These are phyloP conservation scores for Aspergillus uvarum DNA, from an alignment of 2,329 filamentous ascomycete genomes.

Conservation along the genomic window DNA sequence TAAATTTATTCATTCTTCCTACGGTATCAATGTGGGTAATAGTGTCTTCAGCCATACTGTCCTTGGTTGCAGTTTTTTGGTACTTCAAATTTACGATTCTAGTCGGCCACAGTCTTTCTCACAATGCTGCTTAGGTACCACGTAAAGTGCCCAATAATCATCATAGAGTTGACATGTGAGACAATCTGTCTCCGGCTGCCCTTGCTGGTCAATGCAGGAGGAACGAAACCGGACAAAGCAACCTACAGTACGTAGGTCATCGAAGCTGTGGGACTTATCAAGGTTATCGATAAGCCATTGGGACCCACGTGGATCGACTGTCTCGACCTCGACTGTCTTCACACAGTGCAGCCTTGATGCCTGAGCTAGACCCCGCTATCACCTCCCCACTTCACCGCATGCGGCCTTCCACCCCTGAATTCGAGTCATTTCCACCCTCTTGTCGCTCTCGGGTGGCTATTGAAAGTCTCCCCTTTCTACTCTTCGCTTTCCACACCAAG, in stretches of 20 bases:
- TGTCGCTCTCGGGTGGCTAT: background rate
- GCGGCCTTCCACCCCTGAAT: conserved; percentile 20
- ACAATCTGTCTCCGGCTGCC: too few relatives aligned
- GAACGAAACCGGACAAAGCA: too few relatives aligned
- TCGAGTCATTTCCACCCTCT: background rate
- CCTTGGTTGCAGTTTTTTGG: too few relatives aligned
- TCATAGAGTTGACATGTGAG: too few relatives aligned
- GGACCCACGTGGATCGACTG: conserved; percentile 6
- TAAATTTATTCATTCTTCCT: background rate
- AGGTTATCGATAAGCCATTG: conserved; percentile 31
- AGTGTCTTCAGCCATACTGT: too few relatives aligned
- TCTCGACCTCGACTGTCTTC: background rate
- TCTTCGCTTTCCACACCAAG: background rate
- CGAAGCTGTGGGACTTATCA: background rate
- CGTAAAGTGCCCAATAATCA: too few relatives aligned
- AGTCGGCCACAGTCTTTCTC: too few relatives aligned
- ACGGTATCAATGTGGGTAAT: too few relatives aligned
- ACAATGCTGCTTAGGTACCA: too few relatives aligned
- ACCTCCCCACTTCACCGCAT: conserved; percentile 27
- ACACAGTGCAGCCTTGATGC: background rate
- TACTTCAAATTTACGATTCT: too few relatives aligned
- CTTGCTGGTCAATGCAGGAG: too few relatives aligned
- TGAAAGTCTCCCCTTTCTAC: conserved; percentile 1
- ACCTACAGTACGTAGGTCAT: too few relatives aligned
- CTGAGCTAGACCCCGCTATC: conserved; percentile 6